Conservation (phyloP, 257 asterid genomes). For the Sherardia arvensis region DNA sequence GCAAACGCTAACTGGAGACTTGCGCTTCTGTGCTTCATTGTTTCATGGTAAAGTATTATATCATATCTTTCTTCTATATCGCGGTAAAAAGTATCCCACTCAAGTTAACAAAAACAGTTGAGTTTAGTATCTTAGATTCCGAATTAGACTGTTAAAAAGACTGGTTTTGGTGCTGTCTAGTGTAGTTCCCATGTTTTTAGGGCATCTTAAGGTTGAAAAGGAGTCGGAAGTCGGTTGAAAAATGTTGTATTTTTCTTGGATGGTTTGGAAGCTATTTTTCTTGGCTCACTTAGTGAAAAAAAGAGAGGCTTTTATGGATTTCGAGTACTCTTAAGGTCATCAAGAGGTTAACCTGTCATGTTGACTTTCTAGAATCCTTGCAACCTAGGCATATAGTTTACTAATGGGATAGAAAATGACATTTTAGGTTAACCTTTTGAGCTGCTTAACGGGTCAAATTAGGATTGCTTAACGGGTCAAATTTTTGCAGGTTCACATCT, state of each 20-base stretch:
- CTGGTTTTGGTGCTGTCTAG: background rate
- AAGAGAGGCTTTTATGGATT: background rate
- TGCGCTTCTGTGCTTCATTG: conserved; percentile 68
- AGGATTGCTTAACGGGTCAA: no score
- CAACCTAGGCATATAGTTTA: background rate
- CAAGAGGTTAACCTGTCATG: background rate
- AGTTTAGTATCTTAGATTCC: background rate
- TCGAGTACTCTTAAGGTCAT: background rate
- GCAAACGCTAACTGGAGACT: conserved; percentile 55
- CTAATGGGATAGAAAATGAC: background rate
- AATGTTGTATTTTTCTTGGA: no score
- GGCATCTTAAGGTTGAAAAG: background rate
- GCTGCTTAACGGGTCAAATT: no score
- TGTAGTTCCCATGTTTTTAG: background rate
- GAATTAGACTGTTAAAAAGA: background rate
- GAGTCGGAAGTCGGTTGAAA: no score
- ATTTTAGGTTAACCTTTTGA: background rate
- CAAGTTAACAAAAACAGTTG: no score
- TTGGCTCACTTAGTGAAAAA: background rate
- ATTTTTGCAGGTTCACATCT: conserved; percentile 70
- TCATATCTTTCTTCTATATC: background rate
- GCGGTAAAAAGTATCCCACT: no score
- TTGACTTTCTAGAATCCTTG: background rate
- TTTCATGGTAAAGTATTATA: conserved; percentile 58
- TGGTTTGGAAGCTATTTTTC: no score